Evolutionary conservation across 1,139 yeast genomes (phyloP), one percentile per base, ranked within the genome.

Genomic region (Kurtzmaniella quercitrusa): DNA sequence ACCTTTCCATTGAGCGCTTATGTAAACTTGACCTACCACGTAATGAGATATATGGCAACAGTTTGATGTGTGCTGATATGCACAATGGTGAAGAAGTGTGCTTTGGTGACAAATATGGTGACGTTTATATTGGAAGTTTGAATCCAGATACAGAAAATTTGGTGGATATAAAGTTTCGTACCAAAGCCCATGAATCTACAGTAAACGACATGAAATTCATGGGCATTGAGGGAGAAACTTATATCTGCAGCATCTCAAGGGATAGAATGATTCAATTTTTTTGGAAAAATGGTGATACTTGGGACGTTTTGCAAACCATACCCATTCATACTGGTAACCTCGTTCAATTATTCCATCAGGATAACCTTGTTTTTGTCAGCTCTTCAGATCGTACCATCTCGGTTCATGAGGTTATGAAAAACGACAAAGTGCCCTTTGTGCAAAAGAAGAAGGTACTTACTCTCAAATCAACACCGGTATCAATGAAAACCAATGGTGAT

Each of bases 241-340:
- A 74, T 37, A 51, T 73, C 2, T 66, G 68, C 17, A 71, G 76
- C 40, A 72, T 78, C 33, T 76, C 85, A 2, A 62, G 87, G 32
- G 88, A 82, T 55, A 56, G 87, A 38, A 81, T 81, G 66, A 71
- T 82, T 33, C 88, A 82, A 54, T 55, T 82, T 0, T 79, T 78
- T 45, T 49, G 44, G 32, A 55, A 53, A 33, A 40, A 38, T 2
- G 42, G 42, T 2, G 34, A 42, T 2, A 44, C 49, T 0, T 82
- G 86, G 86, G 68, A 66, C 8, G 56, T 82, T 6, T 56, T 72
- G 28, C 84, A 80, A 52, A 82, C 88, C 0, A 54, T 81, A 18
- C 74, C 78, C 0, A 60, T 72, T 2, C 88, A 82, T 52, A 78
- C 75, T 42, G 85, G 82, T 0, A 80, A 77, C 50, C 57, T 82